phyloP scores from a whole-genome alignment of 768 basidiomycete species.

The Crucibulum laeve region DNA sequence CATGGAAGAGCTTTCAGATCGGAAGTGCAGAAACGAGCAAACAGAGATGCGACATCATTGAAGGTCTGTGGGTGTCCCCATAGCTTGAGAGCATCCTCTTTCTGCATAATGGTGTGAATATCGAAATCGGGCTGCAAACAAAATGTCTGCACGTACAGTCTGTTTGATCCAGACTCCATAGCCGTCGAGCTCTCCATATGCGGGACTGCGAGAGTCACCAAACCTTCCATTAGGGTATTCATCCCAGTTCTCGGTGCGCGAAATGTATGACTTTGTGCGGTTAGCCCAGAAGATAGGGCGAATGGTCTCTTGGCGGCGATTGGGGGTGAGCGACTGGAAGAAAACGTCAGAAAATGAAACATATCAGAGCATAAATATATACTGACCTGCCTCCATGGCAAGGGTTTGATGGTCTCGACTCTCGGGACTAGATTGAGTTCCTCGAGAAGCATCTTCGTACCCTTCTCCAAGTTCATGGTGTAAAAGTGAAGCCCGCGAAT shows the following conservation, averaged over 20 bases:
- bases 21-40: slow-evolving; percentile 77
- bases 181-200: slow-evolving; percentile 96
- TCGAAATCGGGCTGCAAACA: slow-evolving; percentile 5
- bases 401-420: slow-evolving; percentile 87
- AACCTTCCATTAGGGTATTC: slow-evolving; percentile 99
- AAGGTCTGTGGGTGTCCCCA: slow-evolving; percentile 81
- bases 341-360: slow-evolving; percentile 10
- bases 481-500: slow-evolving; percentile 93
- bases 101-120: slow-evolving; percentile 36
- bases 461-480: slow-evolving; percentile 96
- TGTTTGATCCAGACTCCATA: slow-evolving; percentile 93
- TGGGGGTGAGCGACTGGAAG: slow-evolving; percentile 83
- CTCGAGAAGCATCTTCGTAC: slow-evolving; percentile 91
- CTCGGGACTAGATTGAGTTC: slow-evolving; percentile 86
- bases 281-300: slow-evolving; percentile 99
- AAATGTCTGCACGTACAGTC: slow-evolving; percentile 41
- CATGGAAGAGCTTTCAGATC: slow-evolving; percentile 82
- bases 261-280: slow-evolving; percentile 89
- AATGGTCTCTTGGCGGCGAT: slow-evolving; percentile 85
- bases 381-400: slow-evolving; percentile 93
- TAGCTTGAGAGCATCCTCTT: slow-evolving; percentile 79
- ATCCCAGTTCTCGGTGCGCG: slow-evolving; percentile 98
- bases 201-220: slow-evolving; percentile 95
- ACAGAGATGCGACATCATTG: slow-evolving; percentile 67
- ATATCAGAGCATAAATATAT: not conserved